These are phyloP conservation scores for Lithospermum erythrorhizon DNA, from an alignment of 257 asterid genomes.

Conservation along the genomic window DNA sequence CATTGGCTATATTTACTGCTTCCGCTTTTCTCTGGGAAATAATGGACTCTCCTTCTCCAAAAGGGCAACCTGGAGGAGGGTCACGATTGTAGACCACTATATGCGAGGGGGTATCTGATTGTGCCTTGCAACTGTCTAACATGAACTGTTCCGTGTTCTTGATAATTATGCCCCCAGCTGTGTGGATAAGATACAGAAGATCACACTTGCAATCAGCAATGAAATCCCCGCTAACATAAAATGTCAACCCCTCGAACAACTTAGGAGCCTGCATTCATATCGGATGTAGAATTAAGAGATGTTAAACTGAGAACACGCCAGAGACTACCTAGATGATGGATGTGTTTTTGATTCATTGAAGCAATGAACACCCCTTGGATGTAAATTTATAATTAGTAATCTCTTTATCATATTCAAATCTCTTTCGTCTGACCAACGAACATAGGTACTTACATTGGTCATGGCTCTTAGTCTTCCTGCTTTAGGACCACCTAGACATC, in stretches of 20 bases:
- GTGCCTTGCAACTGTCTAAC: constrained; percentile 9
- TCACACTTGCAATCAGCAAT: constrained; percentile 47
- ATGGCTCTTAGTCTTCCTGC: constrained; percentile 59
- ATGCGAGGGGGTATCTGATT: constrained; percentile 10
- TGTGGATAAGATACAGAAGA: constrained; percentile 44
- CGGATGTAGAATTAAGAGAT: background rate
- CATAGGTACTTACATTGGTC: constrained; percentile 35
- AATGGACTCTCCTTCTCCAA: constrained; percentile 25
- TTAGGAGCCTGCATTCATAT: constrained; percentile 48
- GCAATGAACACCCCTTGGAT: no score
- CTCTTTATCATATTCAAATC: background rate
- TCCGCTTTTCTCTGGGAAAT: constrained; percentile 28
- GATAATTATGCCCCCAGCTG: constrained; percentile 54
- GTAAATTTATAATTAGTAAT: background rate
- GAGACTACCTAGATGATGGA: background rate
- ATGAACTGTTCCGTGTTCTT: constrained; percentile 32
- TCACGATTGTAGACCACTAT: constrained; percentile 48
- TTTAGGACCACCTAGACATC: constrained; percentile 62
- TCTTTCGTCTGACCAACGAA: background rate
- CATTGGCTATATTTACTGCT: constrained; percentile 35
- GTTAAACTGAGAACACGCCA: background rate
- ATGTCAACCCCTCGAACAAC: constrained; percentile 51
- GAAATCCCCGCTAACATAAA: constrained; percentile 54
- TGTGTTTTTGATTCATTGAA: no score
- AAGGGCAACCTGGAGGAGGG: constrained; percentile 20